Evolutionary conservation across 2,329 filamentous ascomycete genomes (phyloP), one percentile per base, ranked within the genome.

Genomic region (Penicillium sp.): DNA sequence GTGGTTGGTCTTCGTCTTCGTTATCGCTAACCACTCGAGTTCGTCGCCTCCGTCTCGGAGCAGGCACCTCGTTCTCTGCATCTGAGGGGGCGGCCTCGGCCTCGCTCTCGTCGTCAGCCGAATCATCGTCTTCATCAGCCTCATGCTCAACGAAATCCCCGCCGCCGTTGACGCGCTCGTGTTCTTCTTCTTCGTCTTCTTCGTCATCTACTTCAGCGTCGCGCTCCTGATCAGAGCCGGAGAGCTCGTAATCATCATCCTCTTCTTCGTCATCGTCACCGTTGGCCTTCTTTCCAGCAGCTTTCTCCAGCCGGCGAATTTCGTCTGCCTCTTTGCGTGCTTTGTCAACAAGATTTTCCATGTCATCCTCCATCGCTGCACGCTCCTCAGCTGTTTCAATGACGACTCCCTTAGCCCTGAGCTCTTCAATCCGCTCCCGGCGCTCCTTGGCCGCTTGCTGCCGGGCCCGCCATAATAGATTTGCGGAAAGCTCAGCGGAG

Each of bases 331-430:
- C 88, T 53, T 82, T 77, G 50, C 89, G 79, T 19, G 90, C 91
- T 61, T 84, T 89, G 42, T 91, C 85, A 24, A 97, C 80, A 53
- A 97, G 79, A 61, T 96, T 85, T 59, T 97, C 93, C 12, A 95
- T 82, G 52, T 90, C 82, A 50, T 86, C 82, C 67, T 88, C 81
- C 64, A 95, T 85, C 31, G 81, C 80, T 63, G 90, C 86, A 19
- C 87, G 82, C 66, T 98, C 90, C 68, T 96, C 91, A 2, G 84
- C 81, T 0, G 87, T 95, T 66, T 90, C 85, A 17, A 97, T 76
- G 22, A 85, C 74, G 24, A 96, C 78, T 7, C 93, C 93, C 68
- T 86, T 88, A 10, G 85, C 83, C 61, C 80, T 82, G 35, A 98
- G 77, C 58, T 83, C 78, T 49, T 88, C 82, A 19, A 97, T 77